A percentile compares a stretch with the other conserved stretches of the same genome.
Conservation (phyloP, 805 yeast genomes). For the Kregervanrija pseudodelftensis region DNA sequence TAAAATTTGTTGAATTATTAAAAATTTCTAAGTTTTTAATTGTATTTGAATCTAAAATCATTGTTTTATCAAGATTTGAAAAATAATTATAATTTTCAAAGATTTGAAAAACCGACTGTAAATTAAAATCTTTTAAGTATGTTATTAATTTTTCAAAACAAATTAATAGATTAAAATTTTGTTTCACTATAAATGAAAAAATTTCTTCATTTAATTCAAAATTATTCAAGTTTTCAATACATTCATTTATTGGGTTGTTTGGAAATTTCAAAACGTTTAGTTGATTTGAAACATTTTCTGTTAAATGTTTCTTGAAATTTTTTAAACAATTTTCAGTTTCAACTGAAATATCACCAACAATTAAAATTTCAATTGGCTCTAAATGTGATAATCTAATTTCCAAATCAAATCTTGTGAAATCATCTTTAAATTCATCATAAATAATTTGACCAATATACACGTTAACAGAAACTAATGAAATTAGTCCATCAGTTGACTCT, state of each 20-base stretch:
- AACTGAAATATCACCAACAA: slow-evolving; percentile 33
- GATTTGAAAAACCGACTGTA: slow-evolving; percentile 49
- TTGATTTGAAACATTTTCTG: not conserved
- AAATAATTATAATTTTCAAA: slow-evolving; percentile 47
- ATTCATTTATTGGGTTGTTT: slow-evolving; percentile 6
- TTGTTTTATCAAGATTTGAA: slow-evolving; percentile 31
- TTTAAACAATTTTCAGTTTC: slow-evolving; percentile 25
- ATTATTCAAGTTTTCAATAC: slow-evolving; percentile 5
- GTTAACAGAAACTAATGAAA: slow-evolving; percentile 56
- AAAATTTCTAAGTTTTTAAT: slow-evolving; percentile 71
- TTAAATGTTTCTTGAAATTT: slow-evolving; percentile 8
- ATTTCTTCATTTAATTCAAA: slow-evolving; percentile 6
- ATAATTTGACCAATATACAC: slow-evolving; percentile 71
- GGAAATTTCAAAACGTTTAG: slow-evolving; percentile 8
- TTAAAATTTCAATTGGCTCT: slow-evolving; percentile 68
- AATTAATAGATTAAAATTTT: slow-evolving; percentile 9
- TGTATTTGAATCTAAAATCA: slow-evolving; percentile 58
- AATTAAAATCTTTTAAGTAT: slow-evolving; percentile 57
- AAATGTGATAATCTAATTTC: slow-evolving; percentile 70
- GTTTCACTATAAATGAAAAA: slow-evolving; percentile 12
- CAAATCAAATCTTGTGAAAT: slow-evolving; percentile 46
- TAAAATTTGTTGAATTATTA: slow-evolving; percentile 49
- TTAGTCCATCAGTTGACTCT: slow-evolving; percentile 20
- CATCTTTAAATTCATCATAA: slow-evolving; percentile 65
- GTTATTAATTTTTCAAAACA: slow-evolving; percentile 38